Percentiles rank a stretch among this genome's conserved stretches.
Conservation (phyloP, 805 yeast genomes). For the Ogataea sp. region DNA sequence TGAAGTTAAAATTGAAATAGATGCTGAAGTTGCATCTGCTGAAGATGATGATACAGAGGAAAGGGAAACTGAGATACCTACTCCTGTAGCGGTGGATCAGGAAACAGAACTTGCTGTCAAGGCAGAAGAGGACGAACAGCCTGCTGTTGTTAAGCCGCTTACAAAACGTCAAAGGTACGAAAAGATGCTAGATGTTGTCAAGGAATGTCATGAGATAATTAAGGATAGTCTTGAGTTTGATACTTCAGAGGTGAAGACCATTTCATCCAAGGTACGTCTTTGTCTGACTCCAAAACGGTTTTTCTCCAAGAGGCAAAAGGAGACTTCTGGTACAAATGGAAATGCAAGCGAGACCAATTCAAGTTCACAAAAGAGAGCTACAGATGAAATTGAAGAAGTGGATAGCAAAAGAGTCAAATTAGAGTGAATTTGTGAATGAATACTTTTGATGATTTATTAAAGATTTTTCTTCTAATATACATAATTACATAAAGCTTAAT, state of each 20-base stretch:
- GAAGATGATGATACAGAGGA: constrained; percentile 4
- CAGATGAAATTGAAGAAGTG: background rate
- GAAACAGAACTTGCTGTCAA: background rate
- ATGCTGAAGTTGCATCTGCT: too few species aligned
- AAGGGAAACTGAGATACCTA: constrained; percentile 4
- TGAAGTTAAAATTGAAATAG: constrained; percentile 1
- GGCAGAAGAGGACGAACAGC: background rate
- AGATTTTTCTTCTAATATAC: background rate
- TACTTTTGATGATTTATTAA: too few species aligned
- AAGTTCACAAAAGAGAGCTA: background rate
- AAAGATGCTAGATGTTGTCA: constrained; percentile 35
- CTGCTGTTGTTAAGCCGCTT: constrained; percentile 5
- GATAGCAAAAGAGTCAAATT: constrained; percentile 16
- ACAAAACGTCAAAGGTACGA: constrained; percentile 28
- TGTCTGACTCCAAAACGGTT: constrained; percentile 46
- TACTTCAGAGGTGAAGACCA: constrained; percentile 52
- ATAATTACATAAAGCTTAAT: background rate
- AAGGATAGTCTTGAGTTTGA: constrained; percentile 36
- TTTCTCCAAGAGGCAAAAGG: constrained; percentile 12
- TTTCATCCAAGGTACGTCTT: constrained; percentile 57
- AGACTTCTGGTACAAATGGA: constrained; percentile 1
- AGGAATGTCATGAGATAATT: constrained; percentile 40
- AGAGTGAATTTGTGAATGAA: constrained; percentile 3
- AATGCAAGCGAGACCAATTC: background rate
- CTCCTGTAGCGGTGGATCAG: too few species aligned